These are phyloP conservation scores for Xylariaceae sp. DNA, from an alignment of 2,329 filamentous ascomycete species.

Conservation along the genomic window DNA sequence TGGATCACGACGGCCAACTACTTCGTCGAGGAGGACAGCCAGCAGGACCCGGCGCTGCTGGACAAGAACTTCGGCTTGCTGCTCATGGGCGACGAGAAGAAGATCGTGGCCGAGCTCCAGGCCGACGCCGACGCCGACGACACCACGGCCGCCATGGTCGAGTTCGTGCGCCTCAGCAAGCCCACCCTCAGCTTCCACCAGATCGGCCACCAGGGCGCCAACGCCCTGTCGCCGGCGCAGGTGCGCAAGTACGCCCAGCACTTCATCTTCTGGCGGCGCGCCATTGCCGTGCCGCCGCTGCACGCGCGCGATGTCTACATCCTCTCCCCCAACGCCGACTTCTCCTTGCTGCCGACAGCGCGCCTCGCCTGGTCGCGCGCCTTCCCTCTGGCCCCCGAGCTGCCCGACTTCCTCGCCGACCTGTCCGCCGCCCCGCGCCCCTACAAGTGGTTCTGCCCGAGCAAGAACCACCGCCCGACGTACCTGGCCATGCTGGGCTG, in stretches of 20 bases:
- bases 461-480: slow-evolving; percentile 77
- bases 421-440: slow-evolving; percentile 76
- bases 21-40: slow-evolving; percentile 63
- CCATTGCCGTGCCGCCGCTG: slow-evolving; percentile 84
- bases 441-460: slow-evolving; percentile 80
- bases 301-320: slow-evolving; percentile 89
- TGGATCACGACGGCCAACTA: slow-evolving; percentile 87
- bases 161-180: slow-evolving; percentile 73
- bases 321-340: slow-evolving; percentile 83
- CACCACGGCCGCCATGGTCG: slow-evolving; percentile 71
- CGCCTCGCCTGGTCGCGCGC: slow-evolving; percentile 67
- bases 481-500: slow-evolving; percentile 92
- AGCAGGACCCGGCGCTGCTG: slow-evolving; percentile 62
- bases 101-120: slow-evolving; percentile 69
- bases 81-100: slow-evolving; percentile 76
- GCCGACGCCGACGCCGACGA: slow-evolving; percentile 56
- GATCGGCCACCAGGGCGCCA: slow-evolving; percentile 54
- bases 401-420: slow-evolving; percentile 83
- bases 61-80: slow-evolving; percentile 86
- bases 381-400: slow-evolving; percentile 77
- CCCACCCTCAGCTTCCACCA: slow-evolving; percentile 64
- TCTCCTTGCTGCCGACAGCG: slow-evolving; percentile 64
- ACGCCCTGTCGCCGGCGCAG: slow-evolving; percentile 71
- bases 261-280: slow-evolving; percentile 93
- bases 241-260: slow-evolving; percentile 87